These are phyloP conservation scores for Helotiales sp. DNA, from an alignment of 2,329 filamentous ascomycete genomes.

Conservation along the genomic window DNA sequence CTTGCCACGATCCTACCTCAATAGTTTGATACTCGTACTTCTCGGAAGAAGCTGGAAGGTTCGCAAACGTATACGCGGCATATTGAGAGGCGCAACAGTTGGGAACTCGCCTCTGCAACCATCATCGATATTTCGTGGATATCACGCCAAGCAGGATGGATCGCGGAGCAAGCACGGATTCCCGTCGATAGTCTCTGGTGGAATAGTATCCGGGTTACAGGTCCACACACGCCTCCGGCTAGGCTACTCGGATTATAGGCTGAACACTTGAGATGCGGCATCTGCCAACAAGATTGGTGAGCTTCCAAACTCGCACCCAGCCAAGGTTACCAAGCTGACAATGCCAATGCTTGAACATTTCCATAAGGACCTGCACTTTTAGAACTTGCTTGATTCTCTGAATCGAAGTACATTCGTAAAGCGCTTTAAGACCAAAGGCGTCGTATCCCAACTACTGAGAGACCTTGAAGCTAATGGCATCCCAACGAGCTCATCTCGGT, in stretches of 20 bases:
- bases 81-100: neutral
- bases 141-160: neutral
- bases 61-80: neutral
- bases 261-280: too few relatives aligned
- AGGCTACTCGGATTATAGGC: too few relatives aligned
- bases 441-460: too few relatives aligned
- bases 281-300: too few relatives aligned
- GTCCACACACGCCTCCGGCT: too few relatives aligned
- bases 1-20: neutral
- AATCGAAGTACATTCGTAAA: neutral
- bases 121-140: too few relatives aligned
- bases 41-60: neutral
- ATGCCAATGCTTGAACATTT: neutral
- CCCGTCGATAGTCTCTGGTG: too few relatives aligned
- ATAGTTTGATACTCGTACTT: neutral
- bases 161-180: too few relatives aligned
- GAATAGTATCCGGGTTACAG: too few relatives aligned
- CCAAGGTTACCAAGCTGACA: neutral
- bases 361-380: neutral
- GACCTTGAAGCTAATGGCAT: too few relatives aligned
- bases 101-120: neutral
- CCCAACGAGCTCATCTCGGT: neutral
- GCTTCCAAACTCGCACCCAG: too few relatives aligned
- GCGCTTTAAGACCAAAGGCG: too few relatives aligned
- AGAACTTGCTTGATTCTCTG: neutral